These are phyloP conservation scores for Trapa incisa DNA, from an alignment of 345 rosid genomes.

Conservation along the genomic window DNA sequence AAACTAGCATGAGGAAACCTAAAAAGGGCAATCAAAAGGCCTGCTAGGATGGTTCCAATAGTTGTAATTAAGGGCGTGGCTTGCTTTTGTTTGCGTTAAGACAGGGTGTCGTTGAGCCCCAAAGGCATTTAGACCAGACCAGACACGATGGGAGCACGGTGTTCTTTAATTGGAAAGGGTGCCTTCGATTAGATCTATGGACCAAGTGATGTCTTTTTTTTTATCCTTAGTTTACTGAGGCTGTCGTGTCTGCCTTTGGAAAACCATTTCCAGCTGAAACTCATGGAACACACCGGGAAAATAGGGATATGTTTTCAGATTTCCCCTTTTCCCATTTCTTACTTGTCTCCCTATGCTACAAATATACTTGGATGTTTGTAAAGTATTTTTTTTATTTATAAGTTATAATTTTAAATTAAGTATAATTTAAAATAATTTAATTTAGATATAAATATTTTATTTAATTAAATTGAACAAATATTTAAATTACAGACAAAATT, in stretches of 20 bases:
- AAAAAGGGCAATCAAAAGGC: no score
- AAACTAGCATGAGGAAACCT: no score
- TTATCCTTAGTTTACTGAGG: neutral
- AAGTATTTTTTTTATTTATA: no score
- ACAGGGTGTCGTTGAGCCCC: constrained; percentile 5
- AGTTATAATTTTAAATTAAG: no score
- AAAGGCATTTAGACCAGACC: neutral
- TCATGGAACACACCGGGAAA: neutral
- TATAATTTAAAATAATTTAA: no score
- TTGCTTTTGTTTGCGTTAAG: constrained; percentile 11
- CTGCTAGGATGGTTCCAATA: neutral
- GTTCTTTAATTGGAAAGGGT: neutral
- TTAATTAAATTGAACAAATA: no score
- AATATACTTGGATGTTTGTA: no score
- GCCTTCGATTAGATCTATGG: neutral
- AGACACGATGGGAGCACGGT: neutral
- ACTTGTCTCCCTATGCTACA: no score
- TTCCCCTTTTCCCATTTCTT: neutral
- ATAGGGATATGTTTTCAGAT: neutral
- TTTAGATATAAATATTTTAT: no score
- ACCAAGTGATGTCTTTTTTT: neutral
- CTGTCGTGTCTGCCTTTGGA: neutral
- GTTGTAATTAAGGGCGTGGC: neutral
- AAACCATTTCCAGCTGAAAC: neutral
- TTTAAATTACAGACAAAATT: no score